A percentile compares a stretch with the other conserved stretches of the same genome.
phyloP scores from a whole-genome alignment of 164 flowering plant species.

The Sedum album region DNA sequence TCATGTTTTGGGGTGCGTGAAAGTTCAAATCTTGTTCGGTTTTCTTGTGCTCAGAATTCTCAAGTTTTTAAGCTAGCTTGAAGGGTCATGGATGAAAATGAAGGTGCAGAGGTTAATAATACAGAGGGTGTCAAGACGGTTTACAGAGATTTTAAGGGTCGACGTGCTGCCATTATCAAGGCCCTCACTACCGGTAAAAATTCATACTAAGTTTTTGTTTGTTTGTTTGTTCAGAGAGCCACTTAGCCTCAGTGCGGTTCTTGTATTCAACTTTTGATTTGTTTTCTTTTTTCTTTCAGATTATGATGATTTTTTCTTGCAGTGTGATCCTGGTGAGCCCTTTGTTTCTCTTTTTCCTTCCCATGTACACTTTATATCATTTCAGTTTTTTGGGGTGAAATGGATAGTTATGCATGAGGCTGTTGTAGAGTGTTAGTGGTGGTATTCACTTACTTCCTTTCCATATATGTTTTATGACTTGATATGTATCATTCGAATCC shows the following conservation, averaged over 20 bases:
- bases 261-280: constrained; percentile 7
- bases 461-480: too few relatives aligned
- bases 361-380: background rate
- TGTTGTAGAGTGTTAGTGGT: too few relatives aligned
- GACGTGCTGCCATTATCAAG: constrained; percentile 6
- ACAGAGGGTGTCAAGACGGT: constrained; percentile 9
- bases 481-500: too few relatives aligned
- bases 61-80: too few relatives aligned
- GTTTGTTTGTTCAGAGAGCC: background rate
- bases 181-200: constrained; percentile 11
- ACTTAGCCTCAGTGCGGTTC: background rate
- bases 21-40: too few relatives aligned
- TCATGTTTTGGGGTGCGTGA: too few relatives aligned
- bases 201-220: background rate
- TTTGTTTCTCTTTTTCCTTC: background rate
- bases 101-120: too few relatives aligned
- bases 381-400: too few relatives aligned
- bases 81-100: too few relatives aligned
- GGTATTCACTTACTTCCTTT: too few relatives aligned
- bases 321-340: constrained; percentile 63
- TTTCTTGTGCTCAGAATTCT: too few relatives aligned
- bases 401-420: too few relatives aligned
- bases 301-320: constrained; percentile 46
- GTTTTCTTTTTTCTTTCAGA: constrained; percentile 28
- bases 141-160: constrained; percentile 8